phyloP scores from a whole-genome alignment of 2,329 filamentous ascomycete species.

The Aureobasidium sp. region DNA sequence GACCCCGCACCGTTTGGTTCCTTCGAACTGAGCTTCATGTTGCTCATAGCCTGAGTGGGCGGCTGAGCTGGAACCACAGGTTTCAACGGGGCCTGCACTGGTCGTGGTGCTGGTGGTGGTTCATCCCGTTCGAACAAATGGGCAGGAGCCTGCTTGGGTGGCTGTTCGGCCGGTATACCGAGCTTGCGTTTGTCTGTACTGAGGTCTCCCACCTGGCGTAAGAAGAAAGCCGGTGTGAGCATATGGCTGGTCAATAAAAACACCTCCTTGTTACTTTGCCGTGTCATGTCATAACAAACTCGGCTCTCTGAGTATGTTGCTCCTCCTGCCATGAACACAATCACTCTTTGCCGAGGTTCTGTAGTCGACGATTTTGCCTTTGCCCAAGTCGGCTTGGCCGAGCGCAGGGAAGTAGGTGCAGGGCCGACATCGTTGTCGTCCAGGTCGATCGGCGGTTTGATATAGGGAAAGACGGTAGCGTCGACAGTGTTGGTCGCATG shows the following conservation, averaged over 20 bases:
- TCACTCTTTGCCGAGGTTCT: constrained; percentile 81
- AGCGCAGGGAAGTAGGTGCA: constrained; percentile 62
- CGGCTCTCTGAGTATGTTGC: constrained; percentile 88
- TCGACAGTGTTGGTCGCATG: constrained; percentile 36
- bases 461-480: constrained; percentile 38
- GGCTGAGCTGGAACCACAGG: constrained; percentile 25
- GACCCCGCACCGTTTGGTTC: constrained; percentile 23
- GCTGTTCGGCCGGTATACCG: constrained; percentile 71
- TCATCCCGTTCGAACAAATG: constrained; percentile 72
- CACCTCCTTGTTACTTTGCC: constrained; percentile 66
- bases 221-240: constrained; percentile 73
- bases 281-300: constrained; percentile 77
- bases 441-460: constrained; percentile 49
- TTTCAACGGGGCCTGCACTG: constrained; percentile 22
- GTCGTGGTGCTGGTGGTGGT: constrained; percentile 23
- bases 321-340: constrained; percentile 91
- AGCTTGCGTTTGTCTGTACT: constrained; percentile 65
- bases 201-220: constrained; percentile 74
- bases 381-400: constrained; percentile 92
- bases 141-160: constrained; percentile 70
- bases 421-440: constrained; percentile 48
- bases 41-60: constrained; percentile 48
- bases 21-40: constrained; percentile 42
- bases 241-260: constrained; percentile 87
- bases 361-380: constrained; percentile 60